phyloP scores from a whole-genome alignment of 148 eudicot species.

The Rhododendron vialii region DNA sequence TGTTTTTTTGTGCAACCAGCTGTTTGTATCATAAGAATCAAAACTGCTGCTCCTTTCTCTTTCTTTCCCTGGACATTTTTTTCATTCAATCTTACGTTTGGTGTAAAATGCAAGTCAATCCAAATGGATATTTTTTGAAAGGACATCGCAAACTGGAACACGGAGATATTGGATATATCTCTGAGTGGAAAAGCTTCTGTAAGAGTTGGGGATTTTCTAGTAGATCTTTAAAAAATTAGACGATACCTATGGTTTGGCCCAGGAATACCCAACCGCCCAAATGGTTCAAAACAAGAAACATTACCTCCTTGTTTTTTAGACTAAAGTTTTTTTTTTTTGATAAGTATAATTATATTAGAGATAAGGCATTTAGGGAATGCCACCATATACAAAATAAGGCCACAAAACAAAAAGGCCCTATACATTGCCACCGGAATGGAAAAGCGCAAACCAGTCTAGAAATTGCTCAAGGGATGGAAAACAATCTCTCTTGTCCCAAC shows the following conservation, averaged over 20 bases:
- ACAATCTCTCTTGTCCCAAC: too few relatives aligned
- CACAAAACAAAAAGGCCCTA: too few relatives aligned
- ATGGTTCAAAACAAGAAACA: not conserved
- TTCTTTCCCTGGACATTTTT: not conserved
- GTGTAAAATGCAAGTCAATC: not conserved
- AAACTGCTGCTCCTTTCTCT: not conserved
- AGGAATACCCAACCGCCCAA: not conserved
- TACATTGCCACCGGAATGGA: too few relatives aligned
- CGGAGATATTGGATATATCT: not conserved
- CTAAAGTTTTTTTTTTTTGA: not conserved
- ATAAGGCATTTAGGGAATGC: too few relatives aligned
- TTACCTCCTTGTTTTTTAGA: not conserved
- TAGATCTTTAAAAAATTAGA: not conserved
- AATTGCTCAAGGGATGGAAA: too few relatives aligned
- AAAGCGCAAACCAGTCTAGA: too few relatives aligned
- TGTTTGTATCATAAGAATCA: not conserved
- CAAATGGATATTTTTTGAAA: too few relatives aligned
- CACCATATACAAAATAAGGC: too few relatives aligned
- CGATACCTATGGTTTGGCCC: not conserved
- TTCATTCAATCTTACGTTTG: not conserved
- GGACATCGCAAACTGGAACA: too few relatives aligned
- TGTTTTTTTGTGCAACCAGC: not conserved
- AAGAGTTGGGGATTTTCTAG: not conserved
- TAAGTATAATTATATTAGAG: too few relatives aligned
- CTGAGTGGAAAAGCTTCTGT: not conserved